Evolutionary conservation across 2,329 filamentous ascomycete genomes (phyloP), one percentile per base, ranked within the genome.

Genomic region (Rutstroemia sp.): DNA sequence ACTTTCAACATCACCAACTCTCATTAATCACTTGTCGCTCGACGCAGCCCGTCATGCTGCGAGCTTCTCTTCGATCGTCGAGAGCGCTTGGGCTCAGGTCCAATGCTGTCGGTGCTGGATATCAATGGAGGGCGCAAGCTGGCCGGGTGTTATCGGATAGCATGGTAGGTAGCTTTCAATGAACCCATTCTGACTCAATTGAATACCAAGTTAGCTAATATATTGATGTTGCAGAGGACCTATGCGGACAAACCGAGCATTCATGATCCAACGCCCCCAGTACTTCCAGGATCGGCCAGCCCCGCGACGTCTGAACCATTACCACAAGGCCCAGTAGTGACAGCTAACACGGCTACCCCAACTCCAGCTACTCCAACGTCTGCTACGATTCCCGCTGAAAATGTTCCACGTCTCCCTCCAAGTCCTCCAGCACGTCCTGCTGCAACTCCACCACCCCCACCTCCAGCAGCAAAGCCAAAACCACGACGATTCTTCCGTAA

Each of bases 401-500:
- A 75, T 48, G 68, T 78, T 40, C 75, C 79, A 45, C 72, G 75
- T 60, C 71, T 72, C 17, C 72, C 75, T 59, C 72, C 75, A 21
- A 65, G 63, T 39, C 51, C 61, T 53, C 68, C 71, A 27, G 67
- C 70, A 16, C 67, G 71, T 23, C 57, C 67, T 10, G 60, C 70
- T 34, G 68, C 73, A 48, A 69, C 73, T 57, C 70, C 74, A 46
- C 64, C 69, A 46, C 52, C 68, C 68, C 61, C 73, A 71, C 67
- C 70, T 57, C 68, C 72, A 61, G 74, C 65, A 65, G 76, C 67
- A 72, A 77, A 76, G 75, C 83, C 77, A 64, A 82, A 80, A 76
- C 58, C 80, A 76, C 58, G 82, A 76, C 81, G 88, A 60, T 82
- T 88, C 57, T 82, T 96, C 69, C 88, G 82, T 77, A 82, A 88